Evolutionary conservation across 495 filamentous ascomycete genomes (phyloP).

Genomic region (Chaetomium cochliodes): DNA sequence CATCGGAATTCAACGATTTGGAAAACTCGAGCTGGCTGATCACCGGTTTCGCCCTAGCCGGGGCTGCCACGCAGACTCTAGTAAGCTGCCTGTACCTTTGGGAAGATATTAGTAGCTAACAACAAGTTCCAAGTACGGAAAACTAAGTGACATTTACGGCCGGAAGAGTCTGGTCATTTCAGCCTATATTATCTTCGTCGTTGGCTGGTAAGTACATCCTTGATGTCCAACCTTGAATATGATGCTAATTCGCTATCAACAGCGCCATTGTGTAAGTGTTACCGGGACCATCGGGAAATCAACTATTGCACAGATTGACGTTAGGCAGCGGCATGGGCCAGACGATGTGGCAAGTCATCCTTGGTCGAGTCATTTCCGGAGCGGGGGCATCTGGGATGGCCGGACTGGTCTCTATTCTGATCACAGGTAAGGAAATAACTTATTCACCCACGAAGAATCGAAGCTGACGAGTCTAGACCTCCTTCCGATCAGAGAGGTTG

Average conservation of each 20-base stretch:
- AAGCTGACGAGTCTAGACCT: conserved; percentile 44
- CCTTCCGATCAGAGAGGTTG: conserved; percentile 65
- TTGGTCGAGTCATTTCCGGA: conserved; percentile 59
- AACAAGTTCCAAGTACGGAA: conserved; percentile 36
- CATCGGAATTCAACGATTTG: conserved; percentile 64
- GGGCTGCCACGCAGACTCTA: conserved; percentile 58
- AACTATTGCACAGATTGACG: neutral
- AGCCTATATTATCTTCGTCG: conserved; percentile 45
- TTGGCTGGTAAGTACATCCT: conserved; percentile 43
- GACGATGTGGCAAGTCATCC: conserved; percentile 53
- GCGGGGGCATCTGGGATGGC: conserved; percentile 59
- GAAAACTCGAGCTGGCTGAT: conserved; percentile 65
- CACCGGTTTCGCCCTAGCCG: conserved; percentile 60
- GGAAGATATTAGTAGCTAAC: neutral
- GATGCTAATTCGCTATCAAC: conserved; percentile 9
- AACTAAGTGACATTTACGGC: conserved; percentile 53
- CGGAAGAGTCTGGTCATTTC: conserved; percentile 43
- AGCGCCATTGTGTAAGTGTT: conserved; percentile 43
- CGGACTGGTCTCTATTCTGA: conserved; percentile 58
- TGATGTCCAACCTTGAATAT: neutral
- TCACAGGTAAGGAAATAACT: conserved; percentile 48
- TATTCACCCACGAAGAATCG: neutral
- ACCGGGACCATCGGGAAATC: too few relatives aligned
- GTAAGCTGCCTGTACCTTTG: conserved; percentile 28
- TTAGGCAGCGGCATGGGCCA: conserved; percentile 49